These are phyloP conservation scores for Gynandropsis gynandra DNA, from an alignment of 345 rosid species.

Conservation along the genomic window DNA sequence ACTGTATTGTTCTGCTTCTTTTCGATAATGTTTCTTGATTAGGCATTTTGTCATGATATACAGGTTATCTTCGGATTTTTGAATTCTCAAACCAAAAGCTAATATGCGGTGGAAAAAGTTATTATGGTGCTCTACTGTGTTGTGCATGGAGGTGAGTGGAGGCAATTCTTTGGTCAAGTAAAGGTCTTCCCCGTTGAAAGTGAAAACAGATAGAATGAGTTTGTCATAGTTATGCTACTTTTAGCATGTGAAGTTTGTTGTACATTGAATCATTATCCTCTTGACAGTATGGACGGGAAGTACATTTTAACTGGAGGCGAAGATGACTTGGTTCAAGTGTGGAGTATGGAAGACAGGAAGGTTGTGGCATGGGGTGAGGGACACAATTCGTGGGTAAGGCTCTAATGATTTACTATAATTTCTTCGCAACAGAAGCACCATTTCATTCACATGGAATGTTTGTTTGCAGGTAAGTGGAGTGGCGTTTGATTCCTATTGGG, in stretches of 20 bases:
- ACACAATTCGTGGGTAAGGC: conserved; percentile 96
- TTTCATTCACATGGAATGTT: conserved; percentile 24
- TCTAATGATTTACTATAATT: background rate
- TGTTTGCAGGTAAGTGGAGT: conserved; percentile 94
- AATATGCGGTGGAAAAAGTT: conserved; percentile 31
- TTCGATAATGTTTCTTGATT: conserved; percentile 5
- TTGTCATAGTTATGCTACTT: too few species aligned
- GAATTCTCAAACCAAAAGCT: conserved; percentile 52
- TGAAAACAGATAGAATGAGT: too few species aligned
- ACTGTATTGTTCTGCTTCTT: background rate
- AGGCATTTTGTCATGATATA: conserved; percentile 14
- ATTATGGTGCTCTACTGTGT: conserved; percentile 32
- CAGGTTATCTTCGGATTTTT: conserved; percentile 92
- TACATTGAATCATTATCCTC: conserved; percentile 7
- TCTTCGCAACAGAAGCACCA: background rate
- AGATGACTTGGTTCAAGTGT: conserved; percentile 97
- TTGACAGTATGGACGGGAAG: conserved; percentile 89
- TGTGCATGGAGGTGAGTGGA: conserved; percentile 34
- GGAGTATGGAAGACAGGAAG: conserved; percentile 99
- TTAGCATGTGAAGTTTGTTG: conserved; percentile 28
- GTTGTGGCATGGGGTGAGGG: conserved; percentile 99
- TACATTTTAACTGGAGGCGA: conserved; percentile 97
- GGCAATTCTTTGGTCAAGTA: too few species aligned
- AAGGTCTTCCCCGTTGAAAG: too few species aligned
- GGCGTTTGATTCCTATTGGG: conserved; percentile 95